Conservation (phyloP, 106 monocot species). For the Platanthera guangdongensis region DNA sequence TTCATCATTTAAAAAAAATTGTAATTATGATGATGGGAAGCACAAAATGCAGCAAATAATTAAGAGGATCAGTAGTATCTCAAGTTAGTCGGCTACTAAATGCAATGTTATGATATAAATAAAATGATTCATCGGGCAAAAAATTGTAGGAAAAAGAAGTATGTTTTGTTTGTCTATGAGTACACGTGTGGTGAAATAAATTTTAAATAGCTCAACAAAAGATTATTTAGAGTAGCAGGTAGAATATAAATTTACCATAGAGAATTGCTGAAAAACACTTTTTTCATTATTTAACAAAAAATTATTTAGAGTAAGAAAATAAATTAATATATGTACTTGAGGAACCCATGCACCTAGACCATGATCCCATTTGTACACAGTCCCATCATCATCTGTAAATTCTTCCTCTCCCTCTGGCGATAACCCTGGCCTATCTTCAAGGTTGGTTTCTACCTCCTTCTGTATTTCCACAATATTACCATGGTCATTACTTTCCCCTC, state of each 20-base stretch:
- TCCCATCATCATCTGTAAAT: conserved; percentile 97
- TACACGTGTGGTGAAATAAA: not conserved
- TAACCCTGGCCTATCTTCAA: conserved; percentile 62
- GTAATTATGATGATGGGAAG: not conserved
- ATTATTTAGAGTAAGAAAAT: not conserved
- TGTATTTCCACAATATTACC: conserved; percentile 14
- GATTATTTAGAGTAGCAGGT: too few relatives aligned
- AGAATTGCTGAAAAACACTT: not conserved
- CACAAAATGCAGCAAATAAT: not conserved
- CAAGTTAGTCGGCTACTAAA: not conserved
- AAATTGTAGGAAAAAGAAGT: not conserved
- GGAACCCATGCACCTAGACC: conserved; percentile 81
- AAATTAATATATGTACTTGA: conserved; percentile 47
- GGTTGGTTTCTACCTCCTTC: conserved; percentile 16
- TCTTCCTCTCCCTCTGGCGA: conserved; percentile 94
- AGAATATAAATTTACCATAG: too few relatives aligned
- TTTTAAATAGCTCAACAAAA: not conserved
- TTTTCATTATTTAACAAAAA: not conserved
- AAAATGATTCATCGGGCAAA: not conserved
- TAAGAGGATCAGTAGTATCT: not conserved
- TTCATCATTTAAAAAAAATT: not conserved
- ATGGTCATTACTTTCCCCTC: conserved; percentile 3
- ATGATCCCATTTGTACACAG: conserved; percentile 88
- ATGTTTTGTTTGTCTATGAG: not conserved
- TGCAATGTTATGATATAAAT: not conserved